A percentile compares a stretch with the other conserved stretches of the same genome.
Evolutionary conservation across 2,329 filamentous ascomycete species (phyloP).

Genomic region (Pyrenophora tritici-repentis): DNA sequence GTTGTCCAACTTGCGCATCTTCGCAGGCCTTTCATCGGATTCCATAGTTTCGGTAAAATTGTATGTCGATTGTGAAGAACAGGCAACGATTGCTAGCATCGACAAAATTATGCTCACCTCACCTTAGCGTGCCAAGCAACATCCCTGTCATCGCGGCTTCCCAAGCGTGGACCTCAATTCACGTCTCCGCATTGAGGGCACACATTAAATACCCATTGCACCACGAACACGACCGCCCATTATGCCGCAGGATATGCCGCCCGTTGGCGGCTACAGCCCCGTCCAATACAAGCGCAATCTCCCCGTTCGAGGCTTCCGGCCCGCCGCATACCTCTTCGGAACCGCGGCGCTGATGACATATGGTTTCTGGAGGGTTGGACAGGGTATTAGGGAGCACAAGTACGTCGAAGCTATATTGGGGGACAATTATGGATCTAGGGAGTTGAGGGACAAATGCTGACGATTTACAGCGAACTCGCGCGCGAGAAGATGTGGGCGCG

Average conservation of each 20-base stretch:
- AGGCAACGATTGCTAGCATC: slow-evolving; percentile 16
- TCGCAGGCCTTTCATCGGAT: slow-evolving; percentile 59
- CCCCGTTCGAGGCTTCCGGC: slow-evolving; percentile 86
- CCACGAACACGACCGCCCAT: slow-evolving; percentile 46
- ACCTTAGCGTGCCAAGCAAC: slow-evolving; percentile 34
- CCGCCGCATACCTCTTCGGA: slow-evolving; percentile 75
- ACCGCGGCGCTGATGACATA: slow-evolving; percentile 81
- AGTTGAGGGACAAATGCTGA: slow-evolving; percentile 20
- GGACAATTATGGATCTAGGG: not conserved
- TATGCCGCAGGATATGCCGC: slow-evolving; percentile 99
- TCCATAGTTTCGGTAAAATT: slow-evolving; percentile 53
- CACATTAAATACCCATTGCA: slow-evolving; percentile 35
- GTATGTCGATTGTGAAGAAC: not conserved
- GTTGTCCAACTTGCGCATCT: slow-evolving; percentile 59
- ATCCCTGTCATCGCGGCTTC: slow-evolving; percentile 28
- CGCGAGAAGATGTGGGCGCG: slow-evolving; percentile 98
- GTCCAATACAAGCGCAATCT: slow-evolving; percentile 99
- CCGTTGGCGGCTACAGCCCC: slow-evolving; percentile 88
- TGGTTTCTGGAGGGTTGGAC: slow-evolving; percentile 84
- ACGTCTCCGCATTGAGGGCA: slow-evolving; percentile 33
- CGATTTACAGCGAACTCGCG: slow-evolving; percentile 74
- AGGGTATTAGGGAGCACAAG: slow-evolving; percentile 90
- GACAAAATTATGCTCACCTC: slow-evolving; percentile 35
- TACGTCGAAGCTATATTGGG: slow-evolving; percentile 55
- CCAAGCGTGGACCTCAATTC: slow-evolving; percentile 32